Evolutionary conservation across 2,329 filamentous ascomycete species (phyloP), one percentile per base, ranked within the genome.

Genomic region (Coniochaeta sp.): DNA sequence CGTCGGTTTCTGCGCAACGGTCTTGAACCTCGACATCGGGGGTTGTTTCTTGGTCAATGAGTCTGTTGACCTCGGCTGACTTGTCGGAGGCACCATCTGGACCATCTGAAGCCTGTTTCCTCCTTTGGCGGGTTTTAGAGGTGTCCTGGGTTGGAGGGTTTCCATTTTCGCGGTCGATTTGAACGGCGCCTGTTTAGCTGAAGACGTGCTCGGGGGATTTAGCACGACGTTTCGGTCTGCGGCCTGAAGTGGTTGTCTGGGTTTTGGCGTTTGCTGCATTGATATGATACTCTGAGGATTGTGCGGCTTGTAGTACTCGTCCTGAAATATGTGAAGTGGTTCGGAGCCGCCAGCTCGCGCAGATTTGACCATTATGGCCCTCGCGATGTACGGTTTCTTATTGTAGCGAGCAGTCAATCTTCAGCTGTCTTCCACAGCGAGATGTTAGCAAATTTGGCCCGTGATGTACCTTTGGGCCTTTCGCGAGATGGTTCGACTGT

Each of bases 41-140:
- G 84, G 82, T 64, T 74, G 74, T 71, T 85, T 89, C 80, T 91
- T 91, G 68, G 83, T 78, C 60, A 88, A 82, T 31, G 86, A 89
- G 72, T 90, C 89, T 38, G 88, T 89, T 38, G 75, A 74, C 67
- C 81, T 81, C 22, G 72, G 71, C 60, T 80, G 76, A 63, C 77
- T 76, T 59, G 76, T 73, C 1, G 89, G 89, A 34, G 88, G 88
- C 57, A 86, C 83, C 76, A 91, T 87, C 47, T 82, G 77, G 62
- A 89, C 78, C 66, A 85, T 81, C 70, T 89, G 87, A 64, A 95
- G 78, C 68, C 84, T 85, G 69, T 79, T 85, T 72, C 79, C 80
- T 58, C 11, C 54, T 38, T 77, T 73, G 17, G 77, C 70, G 67
- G 79, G 81, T 66, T 75, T 73, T n/a, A 87, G 81, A 64, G 82